phyloP scores from a whole-genome alignment of 208 protist species.

The Crithidia expoeki region DNA sequence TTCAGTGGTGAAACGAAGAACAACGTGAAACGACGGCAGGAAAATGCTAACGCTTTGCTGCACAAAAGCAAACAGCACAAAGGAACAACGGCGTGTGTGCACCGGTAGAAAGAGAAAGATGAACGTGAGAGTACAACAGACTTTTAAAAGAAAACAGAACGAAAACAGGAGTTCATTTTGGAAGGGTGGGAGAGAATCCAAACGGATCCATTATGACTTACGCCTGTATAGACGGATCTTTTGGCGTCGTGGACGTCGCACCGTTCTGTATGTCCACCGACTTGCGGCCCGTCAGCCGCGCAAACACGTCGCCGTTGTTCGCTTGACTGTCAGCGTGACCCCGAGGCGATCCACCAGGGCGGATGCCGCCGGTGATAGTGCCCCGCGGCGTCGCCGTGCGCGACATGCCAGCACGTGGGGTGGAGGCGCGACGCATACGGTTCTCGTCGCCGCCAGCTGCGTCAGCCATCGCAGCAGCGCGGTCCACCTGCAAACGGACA shows the following conservation, averaged over 20 bases:
- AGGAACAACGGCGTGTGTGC: no score
- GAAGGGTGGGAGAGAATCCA: neutral
- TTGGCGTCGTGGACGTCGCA: neutral
- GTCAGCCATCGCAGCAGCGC: constrained; percentile 7
- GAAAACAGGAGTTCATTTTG: neutral
- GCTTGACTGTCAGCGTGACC: neutral
- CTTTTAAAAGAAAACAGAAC: constrained; percentile 1
- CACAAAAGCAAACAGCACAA: no score
- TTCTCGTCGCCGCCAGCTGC: constrained; percentile 18
- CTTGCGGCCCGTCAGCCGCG: constrained; percentile 4
- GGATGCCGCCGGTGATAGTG: constrained; percentile 16
- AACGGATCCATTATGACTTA: neutral
- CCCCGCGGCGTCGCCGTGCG: constrained; percentile 22
- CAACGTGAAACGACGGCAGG: no score
- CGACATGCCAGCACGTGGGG: constrained; percentile 9
- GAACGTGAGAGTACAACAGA: no score
- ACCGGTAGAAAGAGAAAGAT: no score
- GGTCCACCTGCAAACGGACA: constrained; percentile 20
- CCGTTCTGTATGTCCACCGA: constrained; percentile 4
- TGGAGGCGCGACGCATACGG: constrained; percentile 23
- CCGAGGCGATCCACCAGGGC: constrained; percentile 8
- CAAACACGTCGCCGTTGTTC: constrained; percentile 24
- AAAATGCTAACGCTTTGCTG: no score
- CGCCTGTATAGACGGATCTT: neutral
- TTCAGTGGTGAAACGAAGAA: no score